A percentile compares a stretch with the other conserved stretches of the same genome.
These are phyloP conservation scores for Hygrophorus russula DNA, from an alignment of 768 basidiomycete species.

Conservation along the genomic window DNA sequence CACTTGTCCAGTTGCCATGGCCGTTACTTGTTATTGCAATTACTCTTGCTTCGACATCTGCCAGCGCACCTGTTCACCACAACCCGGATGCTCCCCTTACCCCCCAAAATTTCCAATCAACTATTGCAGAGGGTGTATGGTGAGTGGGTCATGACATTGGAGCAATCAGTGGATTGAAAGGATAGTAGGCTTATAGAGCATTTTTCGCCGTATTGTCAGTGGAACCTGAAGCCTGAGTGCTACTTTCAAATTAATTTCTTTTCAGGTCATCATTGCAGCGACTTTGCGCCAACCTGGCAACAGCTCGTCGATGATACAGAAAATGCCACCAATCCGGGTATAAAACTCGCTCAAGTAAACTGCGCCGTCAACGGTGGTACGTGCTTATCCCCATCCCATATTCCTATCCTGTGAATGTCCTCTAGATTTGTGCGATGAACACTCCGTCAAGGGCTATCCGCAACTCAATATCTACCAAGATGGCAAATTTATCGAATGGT, in stretches of 20 bases:
- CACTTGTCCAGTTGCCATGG: too few relatives aligned
- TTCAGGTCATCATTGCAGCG: slow-evolving; percentile 44
- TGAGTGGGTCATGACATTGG: slow-evolving; percentile 10
- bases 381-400: slow-evolving; percentile 15
- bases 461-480: slow-evolving; percentile 63
- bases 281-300: slow-evolving; percentile 78
- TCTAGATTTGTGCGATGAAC: slow-evolving; percentile 69
- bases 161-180: background rate
- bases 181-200: slow-evolving; percentile 50
- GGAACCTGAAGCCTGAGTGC: too few relatives aligned
- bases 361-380: slow-evolving; percentile 68
- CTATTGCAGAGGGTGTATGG: slow-evolving; percentile 52
- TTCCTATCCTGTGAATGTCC: background rate
- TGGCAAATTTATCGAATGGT: slow-evolving; percentile 50
- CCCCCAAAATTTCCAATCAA: slow-evolving; percentile 45
- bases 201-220: slow-evolving; percentile 72
- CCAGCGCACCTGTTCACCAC: background rate
- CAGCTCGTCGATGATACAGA: slow-evolving; percentile 44
- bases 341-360: slow-evolving; percentile 74
- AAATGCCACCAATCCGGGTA: slow-evolving; percentile 30
- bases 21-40: too few relatives aligned
- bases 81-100: slow-evolving; percentile 27
- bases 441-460: slow-evolving; percentile 64
- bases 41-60: background rate
- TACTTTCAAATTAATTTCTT: too few relatives aligned